Base-by-base conservation (phyloP, 192 early-diverging fungal genomes). In the Linnemannia exigua region DNA sequence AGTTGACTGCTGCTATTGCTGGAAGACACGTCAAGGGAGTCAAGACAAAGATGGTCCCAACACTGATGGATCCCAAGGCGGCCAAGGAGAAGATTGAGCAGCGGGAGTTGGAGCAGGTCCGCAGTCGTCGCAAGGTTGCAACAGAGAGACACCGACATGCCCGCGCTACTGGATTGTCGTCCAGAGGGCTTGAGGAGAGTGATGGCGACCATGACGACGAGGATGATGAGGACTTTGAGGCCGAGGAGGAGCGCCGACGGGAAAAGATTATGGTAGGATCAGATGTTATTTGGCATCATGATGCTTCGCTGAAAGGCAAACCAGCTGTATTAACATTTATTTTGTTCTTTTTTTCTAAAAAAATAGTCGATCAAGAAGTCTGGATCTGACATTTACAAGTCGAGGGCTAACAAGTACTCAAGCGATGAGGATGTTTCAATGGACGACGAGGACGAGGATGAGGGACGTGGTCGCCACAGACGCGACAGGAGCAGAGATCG, bases 21-120 rank as follows among this genome's bases (percentile, higher is more conserved):
- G 93, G 90, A 35, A 90, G 89, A 67, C 95, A 96, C 80, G 85
- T 92, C 51, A 96, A 94, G 81, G 90, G 78, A 28, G 84, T 87
- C 70, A 89, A 89, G 54, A 94, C 95, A 17, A 94, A 94, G 76
- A 87, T 94, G 84, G 91, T 92, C 47, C 88, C 91, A 35, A 94
- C 91, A 19, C 87, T 93, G 31, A 86, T 90, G 48, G 95, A 97
- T 87, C 96, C 96, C n/a, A 90, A 95, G 76, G 82, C 89, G 35
- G 82, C 90, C 35, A 90, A 93, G 74, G 88, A 90, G 14, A 91
- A 94, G 69, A 86, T 92, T 38, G 95, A 94, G 58, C 88, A 90
- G 86, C 68, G 75, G 33, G 76, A 78, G 25, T 67, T 77, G 78
- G 75, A 79, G 66, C 78, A 87, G 79, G 84, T 87, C 35, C 91